phyloP scores from a whole-genome alignment of 768 basidiomycete genomes.

The Postia placenta region DNA sequence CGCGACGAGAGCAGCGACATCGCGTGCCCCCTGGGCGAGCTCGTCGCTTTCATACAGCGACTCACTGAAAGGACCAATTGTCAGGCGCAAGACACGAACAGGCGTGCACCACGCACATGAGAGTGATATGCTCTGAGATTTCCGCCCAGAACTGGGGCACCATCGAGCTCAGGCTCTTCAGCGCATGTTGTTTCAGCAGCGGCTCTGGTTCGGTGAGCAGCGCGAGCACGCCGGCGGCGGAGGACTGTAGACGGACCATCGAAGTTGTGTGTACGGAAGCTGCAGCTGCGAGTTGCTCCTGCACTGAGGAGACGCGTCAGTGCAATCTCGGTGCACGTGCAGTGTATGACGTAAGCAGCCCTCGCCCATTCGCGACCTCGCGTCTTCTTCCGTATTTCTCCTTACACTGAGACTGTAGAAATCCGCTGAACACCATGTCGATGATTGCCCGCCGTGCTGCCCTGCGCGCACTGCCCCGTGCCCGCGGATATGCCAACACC shows the following conservation, averaged over 20 bases:
- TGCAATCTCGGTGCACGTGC: slow-evolving; percentile 6
- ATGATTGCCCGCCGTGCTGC: slow-evolving; percentile 44
- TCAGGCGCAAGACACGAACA: slow-evolving; percentile 1
- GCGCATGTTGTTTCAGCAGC: slow-evolving; percentile 86
- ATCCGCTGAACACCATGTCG: slow-evolving; percentile 12
- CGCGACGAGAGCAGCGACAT: slow-evolving; percentile 85
- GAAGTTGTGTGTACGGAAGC: slow-evolving; percentile 39
- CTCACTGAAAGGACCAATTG: slow-evolving; percentile 50
- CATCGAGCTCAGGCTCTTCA: slow-evolving; percentile 72
- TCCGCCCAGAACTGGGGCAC: slow-evolving; percentile 98
- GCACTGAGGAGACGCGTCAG: slow-evolving; percentile 33
- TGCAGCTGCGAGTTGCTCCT: slow-evolving; percentile 1
- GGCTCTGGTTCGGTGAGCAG: slow-evolving; percentile 86
- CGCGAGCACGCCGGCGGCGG: slow-evolving; percentile 85
- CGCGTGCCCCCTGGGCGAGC: slow-evolving; percentile 65
- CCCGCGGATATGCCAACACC: slow-evolving; percentile 21
- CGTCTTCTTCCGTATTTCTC: slow-evolving; percentile 2
- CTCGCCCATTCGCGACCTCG: neutral
- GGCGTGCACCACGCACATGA: slow-evolving; percentile 58
- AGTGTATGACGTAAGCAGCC: slow-evolving; percentile 5
- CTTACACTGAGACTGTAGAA: neutral
- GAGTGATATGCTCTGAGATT: slow-evolving; percentile 89
- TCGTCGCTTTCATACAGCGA: slow-evolving; percentile 80
- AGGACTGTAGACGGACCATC: slow-evolving; percentile 72
- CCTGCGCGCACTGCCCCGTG: slow-evolving; percentile 34